Percentiles rank a stretch among this genome's conserved stretches.
Conservation (phyloP, 139 green algal species). For the Tetraselmis chui region DNA sequence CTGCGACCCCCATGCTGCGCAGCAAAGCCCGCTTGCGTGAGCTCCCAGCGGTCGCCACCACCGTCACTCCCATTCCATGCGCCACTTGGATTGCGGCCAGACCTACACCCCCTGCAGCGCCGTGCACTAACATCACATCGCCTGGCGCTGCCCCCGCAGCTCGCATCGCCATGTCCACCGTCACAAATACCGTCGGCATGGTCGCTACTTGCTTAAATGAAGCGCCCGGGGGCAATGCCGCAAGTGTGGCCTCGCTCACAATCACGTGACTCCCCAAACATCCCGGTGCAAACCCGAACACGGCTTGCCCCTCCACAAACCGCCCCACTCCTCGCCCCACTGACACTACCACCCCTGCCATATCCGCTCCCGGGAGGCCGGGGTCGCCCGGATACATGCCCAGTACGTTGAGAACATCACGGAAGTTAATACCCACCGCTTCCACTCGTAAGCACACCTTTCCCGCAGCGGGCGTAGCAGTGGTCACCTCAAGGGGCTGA, state of each 20-base stretch:
- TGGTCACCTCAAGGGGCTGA: neutral
- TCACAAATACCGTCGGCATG: slow-evolving; percentile 26
- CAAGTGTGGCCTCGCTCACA: slow-evolving; percentile 25
- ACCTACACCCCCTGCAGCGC: slow-evolving; percentile 54
- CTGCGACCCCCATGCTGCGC: slow-evolving; percentile 36
- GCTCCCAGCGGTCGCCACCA: slow-evolving; percentile 65
- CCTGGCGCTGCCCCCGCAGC: slow-evolving; percentile 13
- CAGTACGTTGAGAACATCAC: slow-evolving; percentile 70
- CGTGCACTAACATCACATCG: slow-evolving; percentile 50
- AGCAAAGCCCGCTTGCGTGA: slow-evolving; percentile 58
- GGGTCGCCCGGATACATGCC: slow-evolving; percentile 88
- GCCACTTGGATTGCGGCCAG: slow-evolving; percentile 59
- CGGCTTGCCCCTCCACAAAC: slow-evolving; percentile 38
- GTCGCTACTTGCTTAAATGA: slow-evolving; percentile 65
- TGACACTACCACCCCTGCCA: slow-evolving; percentile 65
- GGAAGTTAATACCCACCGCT: slow-evolving; percentile 83
- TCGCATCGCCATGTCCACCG: slow-evolving; percentile 13
- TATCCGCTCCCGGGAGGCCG: slow-evolving; percentile 68
- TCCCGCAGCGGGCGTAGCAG: too few species aligned
- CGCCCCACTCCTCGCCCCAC: slow-evolving; percentile 13
- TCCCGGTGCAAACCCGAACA: slow-evolving; percentile 73
- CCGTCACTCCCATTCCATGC: slow-evolving; percentile 20
- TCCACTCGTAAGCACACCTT: slow-evolving; percentile 39
- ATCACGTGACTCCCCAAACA: slow-evolving; percentile 57
- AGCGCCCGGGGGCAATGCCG: slow-evolving; percentile 49